Evolutionary conservation across 805 yeast species (phyloP).

Genomic region (Suhomyces tanzawaensis): DNA sequence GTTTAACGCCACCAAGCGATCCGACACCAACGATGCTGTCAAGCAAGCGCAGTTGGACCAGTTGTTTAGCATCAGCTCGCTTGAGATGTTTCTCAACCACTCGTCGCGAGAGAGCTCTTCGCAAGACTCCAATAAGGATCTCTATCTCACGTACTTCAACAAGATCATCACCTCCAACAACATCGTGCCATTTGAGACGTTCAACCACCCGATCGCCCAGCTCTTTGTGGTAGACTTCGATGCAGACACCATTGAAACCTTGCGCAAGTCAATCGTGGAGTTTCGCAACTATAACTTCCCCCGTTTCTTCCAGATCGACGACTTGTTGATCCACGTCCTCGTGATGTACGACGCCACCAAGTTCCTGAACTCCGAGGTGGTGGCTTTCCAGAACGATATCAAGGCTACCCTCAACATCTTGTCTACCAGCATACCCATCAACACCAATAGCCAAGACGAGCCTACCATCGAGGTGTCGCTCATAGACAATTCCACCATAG

Average conservation of each 20-base stretch:
- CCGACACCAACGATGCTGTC: conserved; percentile 9
- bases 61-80: conserved; percentile 38
- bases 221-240: conserved; percentile 60
- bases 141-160: conserved; percentile 58
- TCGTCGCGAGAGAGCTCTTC: conserved; percentile 5
- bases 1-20: conserved; percentile 2
- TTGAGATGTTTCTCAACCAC: conserved; percentile 29
- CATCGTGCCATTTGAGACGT: conserved; percentile 76
- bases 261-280: conserved; percentile 54
- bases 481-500: conserved; percentile 42
- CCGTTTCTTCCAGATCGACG: conserved; percentile 63
- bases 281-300: conserved; percentile 54
- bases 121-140: conserved; percentile 15
- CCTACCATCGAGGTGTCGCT: conserved; percentile 3
- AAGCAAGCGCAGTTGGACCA: conserved; percentile 14
- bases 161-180: conserved; percentile 57
- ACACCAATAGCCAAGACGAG: conserved; percentile 10
- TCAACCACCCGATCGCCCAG: conserved; percentile 82
- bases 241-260: conserved; percentile 49
- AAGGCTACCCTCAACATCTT: conserved; percentile 23
- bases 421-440: conserved; percentile 22
- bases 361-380: conserved; percentile 28
- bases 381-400: conserved; percentile 26
- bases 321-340: conserved; percentile 47
- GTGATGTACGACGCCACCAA: conserved; percentile 26